Conservation (phyloP, 2,329 filamentous ascomycete species). For the Didymellaceae sp. region DNA sequence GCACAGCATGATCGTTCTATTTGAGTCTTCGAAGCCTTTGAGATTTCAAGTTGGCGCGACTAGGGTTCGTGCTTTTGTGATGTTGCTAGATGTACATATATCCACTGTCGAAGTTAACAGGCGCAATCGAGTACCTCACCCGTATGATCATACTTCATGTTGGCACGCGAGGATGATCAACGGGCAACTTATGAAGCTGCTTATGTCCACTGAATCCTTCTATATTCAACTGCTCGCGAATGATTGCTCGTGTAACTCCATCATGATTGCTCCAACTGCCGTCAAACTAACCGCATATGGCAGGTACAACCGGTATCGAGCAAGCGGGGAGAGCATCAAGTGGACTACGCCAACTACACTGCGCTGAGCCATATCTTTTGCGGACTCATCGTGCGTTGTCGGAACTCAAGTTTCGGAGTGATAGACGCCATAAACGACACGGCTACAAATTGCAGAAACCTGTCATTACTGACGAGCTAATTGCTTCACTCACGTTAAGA, state of each 20-base stretch:
- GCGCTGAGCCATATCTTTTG: background rate
- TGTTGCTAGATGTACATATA: constrained; percentile 9
- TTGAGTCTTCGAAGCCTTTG: background rate
- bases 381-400: background rate
- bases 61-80: background rate
- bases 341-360: constrained; percentile 3
- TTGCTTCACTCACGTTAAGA: background rate
- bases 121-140: background rate
- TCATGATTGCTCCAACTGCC: no score
- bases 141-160: background rate
- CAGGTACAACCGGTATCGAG: constrained; percentile 24
- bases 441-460: background rate
- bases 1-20: constrained; percentile 19
- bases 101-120: constrained; percentile 7
- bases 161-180: no score
- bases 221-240: no score
- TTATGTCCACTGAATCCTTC: no score
- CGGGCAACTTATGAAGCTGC: no score
- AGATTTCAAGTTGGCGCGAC: background rate
- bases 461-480: background rate
- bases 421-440: background rate
- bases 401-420: background rate
- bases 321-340: constrained; percentile 12
- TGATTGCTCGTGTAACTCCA: no score
- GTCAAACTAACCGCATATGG: constrained; percentile 20